phyloP scores from a whole-genome alignment of 306 rosid species.

The Lathyrus aphaca region DNA sequence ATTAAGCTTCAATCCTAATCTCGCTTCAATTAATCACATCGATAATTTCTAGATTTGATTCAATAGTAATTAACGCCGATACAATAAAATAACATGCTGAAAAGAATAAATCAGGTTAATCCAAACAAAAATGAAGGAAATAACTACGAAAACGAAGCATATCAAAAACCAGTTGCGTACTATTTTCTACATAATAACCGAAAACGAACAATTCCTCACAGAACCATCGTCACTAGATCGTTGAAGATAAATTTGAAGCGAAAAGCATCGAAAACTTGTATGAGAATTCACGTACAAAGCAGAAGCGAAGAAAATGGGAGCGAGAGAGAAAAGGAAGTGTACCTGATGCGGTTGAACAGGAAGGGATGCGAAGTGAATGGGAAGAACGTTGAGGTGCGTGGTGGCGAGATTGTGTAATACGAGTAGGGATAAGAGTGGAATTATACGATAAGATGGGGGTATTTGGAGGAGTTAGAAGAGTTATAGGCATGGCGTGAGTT shows the following conservation, averaged over 20 bases:
- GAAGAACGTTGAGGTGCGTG: constrained; percentile 30
- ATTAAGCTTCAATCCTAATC: no score
- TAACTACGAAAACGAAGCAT: not conserved
- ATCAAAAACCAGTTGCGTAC: not conserved
- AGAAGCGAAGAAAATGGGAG: not conserved
- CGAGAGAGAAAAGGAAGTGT: not conserved
- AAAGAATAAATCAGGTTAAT: not conserved
- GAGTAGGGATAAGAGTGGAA: constrained; percentile 42
- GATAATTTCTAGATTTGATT: not conserved
- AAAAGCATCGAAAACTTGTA: not conserved
- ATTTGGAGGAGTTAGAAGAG: constrained; percentile 3
- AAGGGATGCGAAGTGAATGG: constrained; percentile 38
- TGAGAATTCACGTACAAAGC: not conserved
- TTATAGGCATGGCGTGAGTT: constrained; percentile 27
- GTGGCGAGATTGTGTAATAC: constrained; percentile 28
- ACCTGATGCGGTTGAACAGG: constrained; percentile 50
- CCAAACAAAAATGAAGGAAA: not conserved
- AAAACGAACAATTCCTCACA: not conserved
- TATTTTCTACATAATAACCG: not conserved
- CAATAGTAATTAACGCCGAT: not conserved
- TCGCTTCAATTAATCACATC: no score
- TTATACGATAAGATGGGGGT: constrained; percentile 18
- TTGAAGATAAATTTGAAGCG: not conserved
- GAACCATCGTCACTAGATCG: not conserved
- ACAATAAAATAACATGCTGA: not conserved